These are phyloP conservation scores for Esteya vermicola DNA, from an alignment of 2,329 filamentous ascomycete species.

Conservation along the genomic window DNA sequence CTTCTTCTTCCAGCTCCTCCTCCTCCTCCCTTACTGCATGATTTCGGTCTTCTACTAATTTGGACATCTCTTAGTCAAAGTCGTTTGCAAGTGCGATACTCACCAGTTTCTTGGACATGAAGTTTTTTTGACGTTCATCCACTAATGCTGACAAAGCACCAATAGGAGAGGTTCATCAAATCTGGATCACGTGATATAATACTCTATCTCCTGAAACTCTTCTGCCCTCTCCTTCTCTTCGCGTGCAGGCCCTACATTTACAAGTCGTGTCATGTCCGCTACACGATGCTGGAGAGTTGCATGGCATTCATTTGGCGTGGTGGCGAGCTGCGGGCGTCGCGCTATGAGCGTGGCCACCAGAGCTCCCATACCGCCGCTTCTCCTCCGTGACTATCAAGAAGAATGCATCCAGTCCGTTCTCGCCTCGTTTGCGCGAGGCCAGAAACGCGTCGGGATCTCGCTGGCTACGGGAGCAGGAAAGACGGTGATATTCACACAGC, in stretches of 20 bases:
- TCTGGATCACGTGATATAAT: not conserved
- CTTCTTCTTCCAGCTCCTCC: not conserved
- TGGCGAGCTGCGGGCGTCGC: not conserved
- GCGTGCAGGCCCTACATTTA: not conserved
- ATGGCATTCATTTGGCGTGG: not conserved
- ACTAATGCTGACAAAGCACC: too few species aligned
- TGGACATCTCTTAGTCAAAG: too few species aligned
- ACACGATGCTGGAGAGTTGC: not conserved
- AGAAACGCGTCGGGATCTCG: constrained; percentile 71
- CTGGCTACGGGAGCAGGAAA: constrained; percentile 82
- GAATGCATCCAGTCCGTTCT: constrained; percentile 81
- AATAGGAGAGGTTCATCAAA: too few species aligned
- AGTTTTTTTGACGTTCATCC: too few species aligned
- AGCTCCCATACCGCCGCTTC: constrained; percentile 21
- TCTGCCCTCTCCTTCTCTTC: not conserved
- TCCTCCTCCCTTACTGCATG: not conserved
- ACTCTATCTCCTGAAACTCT: not conserved
- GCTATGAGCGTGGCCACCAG: not conserved
- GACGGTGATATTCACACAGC: constrained; percentile 91
- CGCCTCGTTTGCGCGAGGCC: constrained; percentile 50
- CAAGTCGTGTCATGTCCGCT: not conserved
- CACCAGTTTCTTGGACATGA: too few species aligned
- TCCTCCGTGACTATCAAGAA: constrained; percentile 73
- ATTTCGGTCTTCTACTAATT: not conserved
- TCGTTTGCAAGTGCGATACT: too few species aligned